Conservation (phyloP, 2,329 filamentous ascomycete species). For the Phaeosphaeriaceae sp. region DNA sequence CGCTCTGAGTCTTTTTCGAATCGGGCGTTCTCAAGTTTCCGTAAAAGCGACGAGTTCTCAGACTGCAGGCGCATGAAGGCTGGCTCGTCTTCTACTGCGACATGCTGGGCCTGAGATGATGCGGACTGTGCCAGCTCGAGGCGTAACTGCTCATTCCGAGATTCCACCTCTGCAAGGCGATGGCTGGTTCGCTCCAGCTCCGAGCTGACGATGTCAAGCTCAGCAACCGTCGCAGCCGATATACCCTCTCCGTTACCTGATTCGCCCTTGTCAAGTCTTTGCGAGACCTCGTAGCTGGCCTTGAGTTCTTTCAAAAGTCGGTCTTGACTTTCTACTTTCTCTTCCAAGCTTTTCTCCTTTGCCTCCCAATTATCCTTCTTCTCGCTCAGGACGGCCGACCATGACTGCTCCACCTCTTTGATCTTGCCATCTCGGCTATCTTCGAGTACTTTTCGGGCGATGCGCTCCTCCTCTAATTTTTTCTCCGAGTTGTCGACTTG, state of each 20-base stretch:
- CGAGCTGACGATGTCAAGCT: slow-evolving; percentile 90
- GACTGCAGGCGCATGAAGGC: slow-evolving; percentile 85
- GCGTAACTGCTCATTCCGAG: slow-evolving; percentile 90
- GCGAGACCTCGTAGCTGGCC: slow-evolving; percentile 95
- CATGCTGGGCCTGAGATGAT: slow-evolving; percentile 68
- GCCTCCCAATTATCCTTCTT: slow-evolving; percentile 96
- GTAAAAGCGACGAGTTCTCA: slow-evolving; percentile 89
- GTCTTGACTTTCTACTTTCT: slow-evolving; percentile 94
- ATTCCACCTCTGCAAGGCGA: slow-evolving; percentile 87
- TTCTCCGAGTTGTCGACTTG: slow-evolving; percentile 85
- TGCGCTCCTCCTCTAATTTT: slow-evolving; percentile 78
- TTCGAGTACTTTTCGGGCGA: slow-evolving; percentile 75
- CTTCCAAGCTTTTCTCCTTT: slow-evolving; percentile 88
- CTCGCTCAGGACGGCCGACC: slow-evolving; percentile 87
- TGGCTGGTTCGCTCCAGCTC: slow-evolving; percentile 90
- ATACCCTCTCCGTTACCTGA: slow-evolving; percentile 63
- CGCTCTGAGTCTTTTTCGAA: slow-evolving; percentile 85
- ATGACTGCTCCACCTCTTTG: slow-evolving; percentile 88
- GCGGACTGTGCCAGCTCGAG: slow-evolving; percentile 89
- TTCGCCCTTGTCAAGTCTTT: slow-evolving; percentile 79
- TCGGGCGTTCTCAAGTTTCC: slow-evolving; percentile 82
- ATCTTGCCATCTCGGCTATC: slow-evolving; percentile 77
- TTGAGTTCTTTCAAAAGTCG: slow-evolving; percentile 92
- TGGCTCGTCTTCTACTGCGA: slow-evolving; percentile 84
- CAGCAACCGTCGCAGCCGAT: slow-evolving; percentile 78